Evolutionary conservation across 2,329 filamentous ascomycete species (phyloP).

Genomic region (Clathrospora elynae): DNA sequence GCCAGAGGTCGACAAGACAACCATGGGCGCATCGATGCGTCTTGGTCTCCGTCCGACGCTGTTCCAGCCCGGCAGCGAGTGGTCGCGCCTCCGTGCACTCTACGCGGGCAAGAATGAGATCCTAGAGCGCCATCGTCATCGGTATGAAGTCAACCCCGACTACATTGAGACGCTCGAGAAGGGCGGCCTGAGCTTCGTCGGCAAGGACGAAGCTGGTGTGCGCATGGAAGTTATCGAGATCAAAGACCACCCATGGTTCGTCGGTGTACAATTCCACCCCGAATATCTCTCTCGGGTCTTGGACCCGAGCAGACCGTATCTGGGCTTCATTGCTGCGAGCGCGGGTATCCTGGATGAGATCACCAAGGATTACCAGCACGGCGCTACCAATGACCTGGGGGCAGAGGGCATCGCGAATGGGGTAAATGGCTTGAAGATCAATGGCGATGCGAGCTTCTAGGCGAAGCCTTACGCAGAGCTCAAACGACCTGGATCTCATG

Average conservation of each 20-base stretch:
- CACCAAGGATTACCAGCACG: conserved; percentile 38
- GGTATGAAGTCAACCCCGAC: conserved; percentile 87
- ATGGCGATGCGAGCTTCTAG: conserved; percentile 25
- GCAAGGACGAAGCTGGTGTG: conserved; percentile 76
- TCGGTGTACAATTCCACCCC: conserved; percentile 86
- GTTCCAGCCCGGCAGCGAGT: conserved; percentile 77
- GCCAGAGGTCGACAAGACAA: conserved; percentile 81
- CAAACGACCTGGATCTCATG: too few relatives aligned
- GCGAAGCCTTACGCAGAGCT: neutral
- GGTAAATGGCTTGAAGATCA: conserved; percentile 28
- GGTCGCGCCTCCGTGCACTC: conserved; percentile 75
- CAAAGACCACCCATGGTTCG: conserved; percentile 81
- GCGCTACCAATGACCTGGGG: conserved; percentile 13
- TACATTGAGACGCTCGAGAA: conserved; percentile 71
- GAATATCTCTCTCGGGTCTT: conserved; percentile 82
- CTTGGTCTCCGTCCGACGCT: conserved; percentile 74
- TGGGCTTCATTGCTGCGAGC: conserved; percentile 83
- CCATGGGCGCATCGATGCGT: conserved; percentile 85
- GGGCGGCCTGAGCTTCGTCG: conserved; percentile 74
- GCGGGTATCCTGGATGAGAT: conserved; percentile 66
- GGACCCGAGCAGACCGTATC: conserved; percentile 73
- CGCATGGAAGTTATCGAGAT: conserved; percentile 85
- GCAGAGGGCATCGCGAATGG: conserved; percentile 34
- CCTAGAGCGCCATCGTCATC: conserved; percentile 80
- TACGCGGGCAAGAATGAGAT: conserved; percentile 64